These are phyloP conservation scores for Ophiognomonia clavigignenti-juglandacearum DNA, from an alignment of 2,329 filamentous ascomycete species.

Conservation along the genomic window DNA sequence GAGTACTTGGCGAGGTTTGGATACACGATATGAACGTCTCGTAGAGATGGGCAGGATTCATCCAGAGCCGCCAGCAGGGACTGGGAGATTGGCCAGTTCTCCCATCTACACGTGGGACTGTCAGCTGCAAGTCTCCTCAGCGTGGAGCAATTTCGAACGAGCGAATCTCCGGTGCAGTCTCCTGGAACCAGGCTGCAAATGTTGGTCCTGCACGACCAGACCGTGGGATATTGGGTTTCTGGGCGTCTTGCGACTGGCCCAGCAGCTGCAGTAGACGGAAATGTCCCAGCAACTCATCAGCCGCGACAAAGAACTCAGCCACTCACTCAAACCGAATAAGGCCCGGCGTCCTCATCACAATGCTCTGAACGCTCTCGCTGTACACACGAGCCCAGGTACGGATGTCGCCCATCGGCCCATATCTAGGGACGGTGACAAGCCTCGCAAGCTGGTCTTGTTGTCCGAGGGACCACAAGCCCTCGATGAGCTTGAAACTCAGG, in stretches of 20 bases:
- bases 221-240: too few species aligned
- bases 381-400: constrained; percentile 7
- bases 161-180: too few species aligned
- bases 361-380: constrained; percentile 2
- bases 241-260: neutral
- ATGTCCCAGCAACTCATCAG: neutral
- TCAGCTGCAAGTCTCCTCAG: neutral
- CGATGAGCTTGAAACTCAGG: constrained; percentile 4
- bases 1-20: neutral
- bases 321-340: constrained; percentile 7
- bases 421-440: constrained; percentile 2
- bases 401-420: constrained; percentile 6
- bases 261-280: fast-evolving
- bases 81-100: constrained; percentile 9
- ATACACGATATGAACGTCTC: constrained; percentile 6
- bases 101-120: constrained; percentile 1
- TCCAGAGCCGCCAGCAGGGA: neutral
- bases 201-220: too few species aligned
- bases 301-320: neutral
- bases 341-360: neutral
- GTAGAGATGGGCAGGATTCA: constrained; percentile 1
- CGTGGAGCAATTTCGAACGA: too few species aligned
- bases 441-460: constrained; percentile 8
- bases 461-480: constrained; percentile 9
- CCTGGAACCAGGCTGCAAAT: too few species aligned